phyloP scores from a whole-genome alignment of 1,284 basidiomycete genomes.

The Fomitiporia mediterranea region DNA sequence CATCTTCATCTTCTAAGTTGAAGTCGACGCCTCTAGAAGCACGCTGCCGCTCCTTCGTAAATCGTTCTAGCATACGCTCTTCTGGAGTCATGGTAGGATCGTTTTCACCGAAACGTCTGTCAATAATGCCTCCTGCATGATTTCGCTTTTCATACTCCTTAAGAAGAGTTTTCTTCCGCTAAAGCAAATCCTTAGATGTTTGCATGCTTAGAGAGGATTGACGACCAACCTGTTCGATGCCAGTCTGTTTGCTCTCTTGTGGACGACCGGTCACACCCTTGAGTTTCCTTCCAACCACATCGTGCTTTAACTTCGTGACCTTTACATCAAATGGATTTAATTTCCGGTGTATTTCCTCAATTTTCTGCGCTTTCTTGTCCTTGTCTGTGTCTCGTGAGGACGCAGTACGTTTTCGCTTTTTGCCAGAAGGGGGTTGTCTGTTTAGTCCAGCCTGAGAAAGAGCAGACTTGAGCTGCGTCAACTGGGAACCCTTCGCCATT shows the following conservation, averaged over 20 bases:
- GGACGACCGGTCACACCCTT: constrained; percentile 84
- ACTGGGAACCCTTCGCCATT: constrained; percentile 75
- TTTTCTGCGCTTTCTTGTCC: constrained; percentile 72
- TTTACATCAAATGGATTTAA: constrained; percentile 94
- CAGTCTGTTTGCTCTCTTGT: constrained; percentile 82
- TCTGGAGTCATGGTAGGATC: constrained; percentile 88
- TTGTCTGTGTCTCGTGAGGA: constrained; percentile 68
- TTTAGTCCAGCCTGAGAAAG: constrained; percentile 73
- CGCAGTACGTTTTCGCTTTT: constrained; percentile 64
- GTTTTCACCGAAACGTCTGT: constrained; percentile 95
- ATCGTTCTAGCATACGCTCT: constrained; percentile 96
- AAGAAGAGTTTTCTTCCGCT: constrained; percentile 85
- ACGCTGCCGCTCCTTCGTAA: constrained; percentile 84
- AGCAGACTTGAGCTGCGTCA: constrained; percentile 83
- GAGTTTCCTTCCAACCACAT: constrained; percentile 83
- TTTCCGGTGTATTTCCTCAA: constrained; percentile 78
- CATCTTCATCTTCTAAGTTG: constrained; percentile 88
- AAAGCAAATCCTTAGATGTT: not conserved
- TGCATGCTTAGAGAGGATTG: constrained; percentile 7
- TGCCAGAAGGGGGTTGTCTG: constrained; percentile 49
- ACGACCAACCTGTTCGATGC: constrained; percentile 77
- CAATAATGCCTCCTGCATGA: constrained; percentile 85
- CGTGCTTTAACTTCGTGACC: constrained; percentile 88
- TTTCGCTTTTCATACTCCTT: constrained; percentile 81
- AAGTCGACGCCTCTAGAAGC: constrained; percentile 78